Conservation (phyloP, 1,284 basidiomycete genomes). For the Ganoderma lingzhi region DNA sequence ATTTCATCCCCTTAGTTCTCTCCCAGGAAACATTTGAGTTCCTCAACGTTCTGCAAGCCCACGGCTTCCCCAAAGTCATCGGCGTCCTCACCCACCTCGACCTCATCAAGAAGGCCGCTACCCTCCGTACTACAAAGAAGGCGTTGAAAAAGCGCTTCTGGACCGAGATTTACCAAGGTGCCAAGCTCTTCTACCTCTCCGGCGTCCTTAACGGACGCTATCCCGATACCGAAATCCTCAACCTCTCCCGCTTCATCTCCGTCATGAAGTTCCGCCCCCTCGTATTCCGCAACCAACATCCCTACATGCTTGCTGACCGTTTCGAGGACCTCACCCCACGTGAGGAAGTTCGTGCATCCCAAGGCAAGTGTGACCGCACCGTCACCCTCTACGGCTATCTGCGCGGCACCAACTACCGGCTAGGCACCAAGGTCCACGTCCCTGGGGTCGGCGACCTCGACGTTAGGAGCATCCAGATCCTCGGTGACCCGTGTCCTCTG, state of each 20-base stretch:
- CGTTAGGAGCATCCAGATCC: constrained; percentile 76
- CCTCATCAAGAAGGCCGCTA: constrained; percentile 93
- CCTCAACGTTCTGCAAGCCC: constrained; percentile 95
- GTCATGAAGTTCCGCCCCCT: constrained; percentile 99
- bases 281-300: constrained; percentile 94
- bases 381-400: constrained; percentile 97
- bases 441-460: constrained; percentile 93
- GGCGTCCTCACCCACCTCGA: constrained; percentile 96
- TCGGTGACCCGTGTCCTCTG: constrained; percentile 95
- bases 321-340: constrained; percentile 95
- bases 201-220: constrained; percentile 99
- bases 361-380: constrained; percentile 90
- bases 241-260: constrained; percentile 94
- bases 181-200: constrained; percentile 98
- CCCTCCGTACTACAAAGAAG: constrained; percentile 93
- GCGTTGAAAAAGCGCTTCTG: constrained; percentile 99
- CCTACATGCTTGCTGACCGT: constrained; percentile 96
- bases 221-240: constrained; percentile 96
- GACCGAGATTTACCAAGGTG: constrained; percentile 99
- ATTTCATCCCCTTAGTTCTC: neutral
- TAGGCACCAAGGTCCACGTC: constrained; percentile 89
- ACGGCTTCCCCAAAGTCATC: constrained; percentile 99
- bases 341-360: constrained; percentile 78
- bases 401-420: constrained; percentile 88
- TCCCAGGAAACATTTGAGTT: constrained; percentile 97